A percentile compares a stretch with the other conserved stretches of the same genome.
phyloP scores from a whole-genome alignment of 129 eudicot species.

The Pulicaria dysenterica region DNA sequence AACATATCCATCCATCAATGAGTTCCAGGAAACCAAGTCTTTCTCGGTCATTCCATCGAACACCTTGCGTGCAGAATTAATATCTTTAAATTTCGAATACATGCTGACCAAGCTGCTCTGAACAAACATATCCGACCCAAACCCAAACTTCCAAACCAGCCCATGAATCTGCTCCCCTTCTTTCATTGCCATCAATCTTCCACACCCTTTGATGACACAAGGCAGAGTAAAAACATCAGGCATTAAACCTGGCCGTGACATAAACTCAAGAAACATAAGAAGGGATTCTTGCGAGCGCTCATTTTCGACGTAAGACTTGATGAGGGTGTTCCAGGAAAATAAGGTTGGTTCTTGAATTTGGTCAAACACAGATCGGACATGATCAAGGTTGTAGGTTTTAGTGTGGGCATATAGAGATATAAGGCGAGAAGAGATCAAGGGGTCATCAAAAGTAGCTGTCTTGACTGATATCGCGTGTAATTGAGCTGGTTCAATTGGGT shows the following conservation, averaged over 20 bases:
- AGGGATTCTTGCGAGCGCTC: slow-evolving; percentile 46
- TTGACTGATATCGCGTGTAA: slow-evolving; percentile 43
- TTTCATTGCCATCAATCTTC: slow-evolving; percentile 36
- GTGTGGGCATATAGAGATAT: slow-evolving; percentile 36
- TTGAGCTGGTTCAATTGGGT: slow-evolving; percentile 40
- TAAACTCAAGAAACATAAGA: slow-evolving; percentile 28
- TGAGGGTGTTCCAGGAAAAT: slow-evolving; percentile 49
- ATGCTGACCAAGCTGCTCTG: slow-evolving; percentile 56
- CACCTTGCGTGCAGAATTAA: slow-evolving; percentile 41
- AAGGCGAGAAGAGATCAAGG: slow-evolving; percentile 39
- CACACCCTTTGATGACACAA: slow-evolving; percentile 48
- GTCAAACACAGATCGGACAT: slow-evolving; percentile 37
- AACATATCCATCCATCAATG: slow-evolving; percentile 53
- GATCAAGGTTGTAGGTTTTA: slow-evolving; percentile 26
- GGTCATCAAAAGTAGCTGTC: slow-evolving; percentile 33
- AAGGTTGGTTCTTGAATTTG: slow-evolving; percentile 34
- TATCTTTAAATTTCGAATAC: slow-evolving; percentile 46
- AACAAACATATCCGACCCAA: slow-evolving; percentile 40
- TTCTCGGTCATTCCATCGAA: slow-evolving; percentile 40
- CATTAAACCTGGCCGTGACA: slow-evolving; percentile 21
- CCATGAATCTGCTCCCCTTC: slow-evolving; percentile 58
- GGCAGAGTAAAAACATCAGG: slow-evolving; percentile 45
- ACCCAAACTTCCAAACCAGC: slow-evolving; percentile 42
- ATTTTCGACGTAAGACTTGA: slow-evolving; percentile 40
- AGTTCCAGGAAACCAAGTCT: slow-evolving; percentile 45